Evolutionary conservation across 257 asterid species (phyloP).

Genomic region (Scutellaria baicalensis): DNA sequence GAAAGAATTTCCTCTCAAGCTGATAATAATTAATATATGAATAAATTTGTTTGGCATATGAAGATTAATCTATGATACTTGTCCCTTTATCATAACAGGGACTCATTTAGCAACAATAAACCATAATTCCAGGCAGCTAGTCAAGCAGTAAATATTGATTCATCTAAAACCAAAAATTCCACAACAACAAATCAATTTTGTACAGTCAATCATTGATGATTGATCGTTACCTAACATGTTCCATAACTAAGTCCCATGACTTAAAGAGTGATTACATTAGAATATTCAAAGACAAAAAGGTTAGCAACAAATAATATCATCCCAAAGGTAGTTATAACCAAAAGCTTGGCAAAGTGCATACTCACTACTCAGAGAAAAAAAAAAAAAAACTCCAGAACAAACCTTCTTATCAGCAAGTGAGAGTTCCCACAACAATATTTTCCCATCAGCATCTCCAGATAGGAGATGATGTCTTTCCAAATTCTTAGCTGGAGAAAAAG

Average conservation of each 20-base stretch:
- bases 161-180: background rate
- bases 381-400: slow-evolving; percentile 10
- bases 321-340: background rate
- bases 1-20: background rate
- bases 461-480: slow-evolving; percentile 57
- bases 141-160: background rate
- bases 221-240: background rate
- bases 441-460: slow-evolving; percentile 93
- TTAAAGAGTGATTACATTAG: background rate
- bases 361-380: too few species aligned
- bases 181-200: background rate
- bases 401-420: slow-evolving; percentile 66
- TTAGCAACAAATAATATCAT: background rate
- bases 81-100: background rate
- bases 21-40: background rate
- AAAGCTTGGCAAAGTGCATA: background rate
- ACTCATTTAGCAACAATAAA: background rate
- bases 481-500: slow-evolving; percentile 45
- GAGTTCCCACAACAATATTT: slow-evolving; percentile 74
- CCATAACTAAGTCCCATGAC: background rate
- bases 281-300: background rate
- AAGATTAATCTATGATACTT: background rate
- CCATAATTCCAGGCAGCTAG: background rate
- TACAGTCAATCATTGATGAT: background rate
- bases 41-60: background rate